These are phyloP conservation scores for Penicillium sp. DNA, from an alignment of 2,329 filamentous ascomycete genomes.

Conservation along the genomic window DNA sequence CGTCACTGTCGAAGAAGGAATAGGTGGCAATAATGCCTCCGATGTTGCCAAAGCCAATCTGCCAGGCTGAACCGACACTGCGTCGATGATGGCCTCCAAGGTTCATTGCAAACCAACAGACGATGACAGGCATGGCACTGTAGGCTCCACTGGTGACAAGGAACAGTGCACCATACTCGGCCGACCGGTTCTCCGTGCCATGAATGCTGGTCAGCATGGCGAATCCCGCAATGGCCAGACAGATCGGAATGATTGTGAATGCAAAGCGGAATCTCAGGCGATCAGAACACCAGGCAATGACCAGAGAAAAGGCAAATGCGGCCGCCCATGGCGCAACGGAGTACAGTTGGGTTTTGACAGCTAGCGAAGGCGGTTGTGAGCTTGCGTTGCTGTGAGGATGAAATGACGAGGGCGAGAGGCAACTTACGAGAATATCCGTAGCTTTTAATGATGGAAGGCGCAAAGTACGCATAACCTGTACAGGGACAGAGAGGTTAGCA, in stretches of 20 bases:
- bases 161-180: constrained; percentile 77
- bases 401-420: constrained; percentile 1
- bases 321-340: constrained; percentile 58
- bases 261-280: constrained; percentile 64
- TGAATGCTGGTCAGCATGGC: constrained; percentile 67
- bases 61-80: constrained; percentile 67
- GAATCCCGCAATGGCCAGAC: constrained; percentile 66
- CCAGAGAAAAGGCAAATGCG: constrained; percentile 73
- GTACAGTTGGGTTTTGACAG: constrained; percentile 48
- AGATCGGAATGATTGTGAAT: constrained; percentile 65
- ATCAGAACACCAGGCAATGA: constrained; percentile 68
- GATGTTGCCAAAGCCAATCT: constrained; percentile 71
- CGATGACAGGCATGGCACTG: constrained; percentile 80
- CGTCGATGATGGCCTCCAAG: constrained; percentile 66
- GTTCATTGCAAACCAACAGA: constrained; percentile 81
- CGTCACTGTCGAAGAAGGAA: constrained; percentile 60
- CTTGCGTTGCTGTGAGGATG: neutral
- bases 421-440: constrained; percentile 54
- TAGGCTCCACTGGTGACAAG: constrained; percentile 74
- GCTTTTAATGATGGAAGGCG: constrained; percentile 62
- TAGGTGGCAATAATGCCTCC: constrained; percentile 74
- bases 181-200: constrained; percentile 47
- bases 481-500: constrained; percentile 7
- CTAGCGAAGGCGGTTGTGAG: constrained; percentile 16
- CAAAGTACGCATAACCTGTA: constrained; percentile 64